These are phyloP conservation scores for Zalaria sp. DNA, from an alignment of 2,329 filamentous ascomycete genomes.

Conservation along the genomic window DNA sequence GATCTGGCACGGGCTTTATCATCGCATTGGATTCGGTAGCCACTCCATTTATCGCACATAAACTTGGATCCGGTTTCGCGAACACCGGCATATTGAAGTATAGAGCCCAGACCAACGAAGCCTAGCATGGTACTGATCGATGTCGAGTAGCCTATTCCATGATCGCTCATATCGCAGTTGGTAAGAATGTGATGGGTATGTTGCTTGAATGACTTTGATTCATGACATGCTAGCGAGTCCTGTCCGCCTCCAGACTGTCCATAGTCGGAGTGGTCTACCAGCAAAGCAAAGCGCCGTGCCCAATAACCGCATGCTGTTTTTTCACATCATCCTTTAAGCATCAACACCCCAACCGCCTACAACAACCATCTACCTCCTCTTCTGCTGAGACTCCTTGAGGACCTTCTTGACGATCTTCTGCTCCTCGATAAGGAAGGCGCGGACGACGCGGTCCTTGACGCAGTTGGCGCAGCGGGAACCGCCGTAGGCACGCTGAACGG, in stretches of 20 bases:
- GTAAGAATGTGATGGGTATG: no score
- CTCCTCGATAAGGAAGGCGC: slow-evolving; percentile 99
- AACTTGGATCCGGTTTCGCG: no score
- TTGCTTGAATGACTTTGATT: slow-evolving; percentile 4
- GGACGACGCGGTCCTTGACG: slow-evolving; percentile 94
- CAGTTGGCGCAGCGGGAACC: slow-evolving; percentile 98
- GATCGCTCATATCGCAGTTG: no score
- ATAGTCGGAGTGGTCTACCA: not conserved
- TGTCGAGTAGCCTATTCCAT: no score
- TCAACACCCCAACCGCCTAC: slow-evolving; percentile 1
- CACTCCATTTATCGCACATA: no score
- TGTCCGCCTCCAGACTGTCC: slow-evolving; percentile 1
- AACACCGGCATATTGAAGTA: no score
- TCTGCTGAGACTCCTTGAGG: slow-evolving; percentile 91
- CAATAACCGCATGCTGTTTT: slow-evolving; percentile 5
- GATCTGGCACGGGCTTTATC: no score
- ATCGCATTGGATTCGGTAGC: no score
- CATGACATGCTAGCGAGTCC: slow-evolving; percentile 7
- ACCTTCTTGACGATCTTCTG: slow-evolving; percentile 99
- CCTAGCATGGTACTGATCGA: no score
- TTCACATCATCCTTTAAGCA: slow-evolving; percentile 4
- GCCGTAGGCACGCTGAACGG: slow-evolving; percentile 94
- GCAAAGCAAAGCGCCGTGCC: slow-evolving; percentile 3
- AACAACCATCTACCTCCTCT: slow-evolving; percentile 33
- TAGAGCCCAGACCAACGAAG: no score